These are phyloP conservation scores for Erysimum cheiri DNA, from an alignment of 441 rosid species.

Conservation along the genomic window DNA sequence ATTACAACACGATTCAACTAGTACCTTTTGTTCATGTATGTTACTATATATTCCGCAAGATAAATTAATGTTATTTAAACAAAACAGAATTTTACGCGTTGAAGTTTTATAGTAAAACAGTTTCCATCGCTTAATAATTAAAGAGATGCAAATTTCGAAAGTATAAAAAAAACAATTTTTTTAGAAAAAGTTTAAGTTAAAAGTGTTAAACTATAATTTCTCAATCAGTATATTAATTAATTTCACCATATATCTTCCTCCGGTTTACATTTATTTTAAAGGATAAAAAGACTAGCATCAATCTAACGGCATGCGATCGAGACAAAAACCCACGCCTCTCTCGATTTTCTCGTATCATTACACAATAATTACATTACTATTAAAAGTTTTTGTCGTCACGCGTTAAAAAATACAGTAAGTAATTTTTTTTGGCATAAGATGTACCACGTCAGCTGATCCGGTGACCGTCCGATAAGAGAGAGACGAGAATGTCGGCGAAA, in stretches of 20 bases:
- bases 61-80: background rate
- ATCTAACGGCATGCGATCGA: constrained; percentile 40
- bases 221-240: background rate
- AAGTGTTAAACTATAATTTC: background rate
- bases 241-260: background rate
- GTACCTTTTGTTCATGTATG: background rate
- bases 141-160: background rate
- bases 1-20: background rate
- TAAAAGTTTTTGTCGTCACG: constrained; percentile 14
- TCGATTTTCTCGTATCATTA: constrained; percentile 43
- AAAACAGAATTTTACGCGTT: background rate
- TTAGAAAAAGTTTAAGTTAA: too few relatives aligned
- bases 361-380: constrained; percentile 41
- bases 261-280: constrained; percentile 10
- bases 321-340: constrained; percentile 45
- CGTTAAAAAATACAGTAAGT: constrained; percentile 1
- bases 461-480: constrained; percentile 49
- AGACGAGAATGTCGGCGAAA: constrained; percentile 69
- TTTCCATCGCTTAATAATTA: background rate
- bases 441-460: constrained; percentile 41
- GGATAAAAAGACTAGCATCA: constrained; percentile 5
- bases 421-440: background rate
- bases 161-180: background rate
- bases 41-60: background rate
- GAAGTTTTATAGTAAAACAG: background rate